Base-by-base conservation (phyloP, 129 eudicot genomes). In the Chrysanthemum lavandulifolium region DNA sequence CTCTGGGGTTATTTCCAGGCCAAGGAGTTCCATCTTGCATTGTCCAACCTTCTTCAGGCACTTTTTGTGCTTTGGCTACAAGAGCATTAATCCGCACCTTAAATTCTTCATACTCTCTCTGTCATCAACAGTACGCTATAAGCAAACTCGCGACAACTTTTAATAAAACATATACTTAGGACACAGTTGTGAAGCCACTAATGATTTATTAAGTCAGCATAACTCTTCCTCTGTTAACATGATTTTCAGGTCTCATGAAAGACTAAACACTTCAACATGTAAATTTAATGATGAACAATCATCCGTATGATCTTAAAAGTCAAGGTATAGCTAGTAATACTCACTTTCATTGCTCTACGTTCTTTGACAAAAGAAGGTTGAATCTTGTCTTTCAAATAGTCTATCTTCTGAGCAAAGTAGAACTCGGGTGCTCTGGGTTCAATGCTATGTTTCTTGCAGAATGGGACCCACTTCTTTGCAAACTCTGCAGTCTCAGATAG, bases 401-500 rank as follows among this genome's bases (percentile, higher is more conserved):
- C 96, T 55, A 87, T 76, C 78, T 90, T 90, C 67, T 82, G 91
- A n/a, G 90, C 78, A 68, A 90, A 90, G 69, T 90, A 90, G 68
- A 87, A 90, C 73, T 87, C 96, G 9, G 96, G 96, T 27, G 96
- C 96, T 65, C 91, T 80, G 19, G 96, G 96, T 79, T 90, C 96
- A 2, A 90, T 81, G 60, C 56, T 79, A 75, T 78, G 85, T 74
- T 84, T 89, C 76, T 89, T 89, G 86, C 96, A 89, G 69, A 89
- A 89, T 2, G 96, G 96, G 55, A 85, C 94, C 96, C 96, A 90
- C 74, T 87, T 87, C 62, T 78, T 76, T 48, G 96, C 96, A 68
- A 90, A 90, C 71, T 85, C 91, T 7, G 96, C 87, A 14, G 96
- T 90, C 81, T 90, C 96, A 2, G 96, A 85, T 43, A 90, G 88